Base-by-base conservation (phyloP, 139 green algal species). In the Micractinium conductrix region DNA sequence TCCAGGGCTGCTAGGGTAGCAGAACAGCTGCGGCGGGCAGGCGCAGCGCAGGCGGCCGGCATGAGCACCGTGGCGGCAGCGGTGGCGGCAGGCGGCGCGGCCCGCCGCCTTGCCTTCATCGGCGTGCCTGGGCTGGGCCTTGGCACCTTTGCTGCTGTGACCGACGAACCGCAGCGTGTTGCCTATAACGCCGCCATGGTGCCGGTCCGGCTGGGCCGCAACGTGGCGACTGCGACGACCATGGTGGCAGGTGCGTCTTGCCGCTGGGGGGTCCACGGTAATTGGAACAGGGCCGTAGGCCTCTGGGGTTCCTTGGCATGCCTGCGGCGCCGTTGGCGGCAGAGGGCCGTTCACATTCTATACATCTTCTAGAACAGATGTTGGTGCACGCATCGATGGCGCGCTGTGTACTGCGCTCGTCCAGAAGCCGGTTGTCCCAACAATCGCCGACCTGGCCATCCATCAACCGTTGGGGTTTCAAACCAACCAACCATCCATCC, bases 191-290 rank as follows among this genome's bases (percentile, higher is more conserved):
- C 74, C 16, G 78, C 50, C 74, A 72, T 83, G 53, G 42, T 87
- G 19, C 87, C 87, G 9, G 37, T 90, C 22, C 38, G 87, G 9
- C 43, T 91, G 14, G 83, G 45, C 5, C 33, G 87, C 16, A 85
- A 91, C 43, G 87, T 82, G 14, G n/a, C n/a, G 43, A 68, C 58
- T 4, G 87, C 83, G 19, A 79, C n/a, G 17, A 38, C 62, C 9
- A 90, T 69, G 33, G 21, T 90, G 30, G 70, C 69, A 72, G 85
- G 85, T 89, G 58, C 60, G 83, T 43, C 28, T n/a, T n/a, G n/a
- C n/a, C n/a, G n/a, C n/a, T n/a, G n/a, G n/a, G n/a, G n/a, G n/a
- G n/a, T n/a, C n/a, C n/a, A n/a, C n/a, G n/a, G n/a, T n/a, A n/a
- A n/a, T n/a, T n/a, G n/a, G n/a, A n/a, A n/a, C n/a, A n/a, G n/a